phyloP scores from a whole-genome alignment of 2,329 filamentous ascomycete species.

The Trichoderma sp. region DNA sequence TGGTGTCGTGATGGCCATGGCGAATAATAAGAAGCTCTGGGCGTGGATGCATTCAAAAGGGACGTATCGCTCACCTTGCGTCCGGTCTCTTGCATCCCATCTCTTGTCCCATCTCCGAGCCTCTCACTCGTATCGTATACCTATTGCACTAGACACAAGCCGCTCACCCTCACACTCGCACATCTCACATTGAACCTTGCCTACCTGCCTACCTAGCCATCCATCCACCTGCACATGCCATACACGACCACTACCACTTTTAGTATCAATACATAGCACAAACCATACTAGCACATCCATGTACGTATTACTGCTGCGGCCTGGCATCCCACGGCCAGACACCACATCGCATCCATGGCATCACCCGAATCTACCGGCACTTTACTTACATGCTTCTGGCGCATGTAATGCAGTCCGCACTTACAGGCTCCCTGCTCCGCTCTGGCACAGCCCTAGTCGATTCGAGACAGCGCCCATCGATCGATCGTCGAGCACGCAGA shows the following conservation, averaged over 20 bases:
- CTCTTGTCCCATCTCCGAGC: neutral
- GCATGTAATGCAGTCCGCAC: slow-evolving; percentile 20
- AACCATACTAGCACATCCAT: neutral
- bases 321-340: neutral
- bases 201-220: neutral
- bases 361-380: slow-evolving; percentile 1
- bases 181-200: neutral
- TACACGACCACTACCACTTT: neutral
- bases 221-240: neutral
- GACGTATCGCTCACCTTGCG: neutral
- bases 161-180: neutral
- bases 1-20: slow-evolving; percentile 12
- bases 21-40: slow-evolving; percentile 3
- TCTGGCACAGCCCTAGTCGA: slow-evolving; percentile 19
- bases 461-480: slow-evolving; percentile 15
- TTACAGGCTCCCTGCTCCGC: slow-evolving; percentile 20
- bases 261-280: neutral
- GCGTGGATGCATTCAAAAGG: slow-evolving; percentile 14
- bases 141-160: neutral
- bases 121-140: neutral
- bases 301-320: neutral
- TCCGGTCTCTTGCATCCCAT: neutral
- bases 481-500: slow-evolving; percentile 7
- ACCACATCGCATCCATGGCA: neutral
- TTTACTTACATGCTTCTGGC: slow-evolving; percentile 17